These are phyloP conservation scores for Graphilbum ipis-grandicollis DNA, from an alignment of 2,329 filamentous ascomycete species.

Conservation along the genomic window DNA sequence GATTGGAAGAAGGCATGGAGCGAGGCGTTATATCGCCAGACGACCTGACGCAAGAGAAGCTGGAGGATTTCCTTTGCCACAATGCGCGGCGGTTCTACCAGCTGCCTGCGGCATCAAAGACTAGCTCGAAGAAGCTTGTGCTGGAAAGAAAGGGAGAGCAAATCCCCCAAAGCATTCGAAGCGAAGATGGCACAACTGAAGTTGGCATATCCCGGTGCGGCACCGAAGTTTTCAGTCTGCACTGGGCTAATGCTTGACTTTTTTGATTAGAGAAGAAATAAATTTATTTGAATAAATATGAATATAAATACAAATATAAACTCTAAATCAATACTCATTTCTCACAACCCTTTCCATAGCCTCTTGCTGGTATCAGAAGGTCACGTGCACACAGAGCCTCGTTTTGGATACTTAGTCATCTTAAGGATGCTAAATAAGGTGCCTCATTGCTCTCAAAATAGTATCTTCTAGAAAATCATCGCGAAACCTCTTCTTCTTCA, in stretches of 20 bases:
- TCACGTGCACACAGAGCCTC: too few relatives aligned
- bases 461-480: too few relatives aligned
- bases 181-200: slow-evolving; percentile 20
- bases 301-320: background rate
- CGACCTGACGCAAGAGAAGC: slow-evolving; percentile 35
- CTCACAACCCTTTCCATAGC: too few relatives aligned
- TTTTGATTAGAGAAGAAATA: background rate
- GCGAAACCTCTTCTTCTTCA: too few relatives aligned
- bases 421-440: too few relatives aligned
- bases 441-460: too few relatives aligned
- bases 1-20: slow-evolving; percentile 42
- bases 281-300: background rate
- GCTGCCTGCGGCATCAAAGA: slow-evolving; percentile 14
- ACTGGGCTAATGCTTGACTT: slow-evolving; percentile 12
- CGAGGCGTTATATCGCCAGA: slow-evolving; percentile 30
- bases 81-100: slow-evolving; percentile 38
- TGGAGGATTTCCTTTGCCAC: slow-evolving; percentile 35
- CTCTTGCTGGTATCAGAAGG: background rate
- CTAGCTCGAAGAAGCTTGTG: slow-evolving; percentile 14
- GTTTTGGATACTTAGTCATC: too few relatives aligned
- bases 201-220: slow-evolving; percentile 26
- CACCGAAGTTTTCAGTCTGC: slow-evolving; percentile 22
- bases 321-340: too few relatives aligned
- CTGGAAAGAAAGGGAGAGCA: slow-evolving; percentile 23
- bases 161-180: slow-evolving; percentile 21